Base-by-base conservation (phyloP, 108 stramenopile genomes). In the Craspedostauros australis region DNA sequence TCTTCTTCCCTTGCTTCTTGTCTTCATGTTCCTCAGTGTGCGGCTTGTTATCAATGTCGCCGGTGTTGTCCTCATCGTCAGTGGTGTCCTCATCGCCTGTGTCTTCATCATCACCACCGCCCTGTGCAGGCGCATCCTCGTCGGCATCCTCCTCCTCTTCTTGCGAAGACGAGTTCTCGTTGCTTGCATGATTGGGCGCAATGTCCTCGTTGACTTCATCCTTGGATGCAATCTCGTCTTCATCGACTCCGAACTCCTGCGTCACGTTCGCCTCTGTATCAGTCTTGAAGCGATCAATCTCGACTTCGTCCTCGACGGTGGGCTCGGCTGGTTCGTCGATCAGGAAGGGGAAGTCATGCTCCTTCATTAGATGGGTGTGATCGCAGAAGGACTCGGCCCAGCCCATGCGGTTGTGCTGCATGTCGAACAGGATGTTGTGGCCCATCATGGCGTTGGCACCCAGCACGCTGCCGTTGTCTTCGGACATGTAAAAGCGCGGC, bases 401-500 rank as follows among this genome's bases (percentile, higher is more conserved):
- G 26, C 58, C 58, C 25, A 47, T 40, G 21, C 21, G 26, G 11
- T 31, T 11, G 5, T 37, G 36, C 31, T 62, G 55, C 25, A 56
- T 33, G 60, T 98, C 93, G 45, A 98, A 95, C 43, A 84, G 66
- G 12, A 95, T 81, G 72, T 96, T 86, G 60, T 98, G 94, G 39
- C 91, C 93, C 68, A 83, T 80, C 84, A 98, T 96, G 29, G 91
- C 72, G 64, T 98, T 98, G 41, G 95, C 95, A 26, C 97, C 97
- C 4, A 98, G 46, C 3, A 96, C 93, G 32, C 74, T 73, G 5
- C 95, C 95, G 31, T 70, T 57, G 5, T 59, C 64, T 39, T 98
- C 95, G 5, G 75, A 79, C 23, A 70, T 62, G 62, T 93, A 96
- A 29, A 98, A 73, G 11, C 94, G 68, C 11, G 74, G 60, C 0